These are phyloP conservation scores for Solanum pennellii DNA, from an alignment of 257 asterid species.

Conservation along the genomic window DNA sequence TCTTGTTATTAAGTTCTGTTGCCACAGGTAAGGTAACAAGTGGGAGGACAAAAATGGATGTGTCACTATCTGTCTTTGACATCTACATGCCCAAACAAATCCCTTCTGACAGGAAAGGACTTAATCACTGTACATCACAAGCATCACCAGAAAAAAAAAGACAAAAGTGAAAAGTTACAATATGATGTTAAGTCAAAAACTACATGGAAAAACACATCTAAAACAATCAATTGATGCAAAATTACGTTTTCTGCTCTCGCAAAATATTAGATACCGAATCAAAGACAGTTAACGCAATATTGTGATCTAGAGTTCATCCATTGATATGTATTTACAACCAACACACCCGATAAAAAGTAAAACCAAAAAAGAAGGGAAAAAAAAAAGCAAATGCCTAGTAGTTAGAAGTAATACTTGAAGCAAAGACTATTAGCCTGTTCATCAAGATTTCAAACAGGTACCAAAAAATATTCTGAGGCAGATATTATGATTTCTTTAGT, in stretches of 20 bases:
- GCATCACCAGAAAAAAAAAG: neutral
- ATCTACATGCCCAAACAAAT: neutral
- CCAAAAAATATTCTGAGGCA: neutral
- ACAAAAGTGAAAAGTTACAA: neutral
- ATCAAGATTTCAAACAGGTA: neutral
- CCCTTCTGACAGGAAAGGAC: neutral
- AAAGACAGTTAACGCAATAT: neutral
- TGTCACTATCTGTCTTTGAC: neutral
- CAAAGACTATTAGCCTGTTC: neutral
- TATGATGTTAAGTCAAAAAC: neutral
- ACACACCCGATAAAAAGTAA: neutral
- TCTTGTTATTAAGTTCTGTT: neutral
- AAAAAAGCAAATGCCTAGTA: neutral
- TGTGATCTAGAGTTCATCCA: neutral
- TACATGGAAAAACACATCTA: neutral
- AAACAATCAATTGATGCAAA: neutral
- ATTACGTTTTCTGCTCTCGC: neutral
- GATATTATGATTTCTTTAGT: neutral
- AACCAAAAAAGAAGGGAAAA: neutral
- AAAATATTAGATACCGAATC: neutral
- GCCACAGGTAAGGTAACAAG: neutral
- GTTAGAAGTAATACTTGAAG: neutral
- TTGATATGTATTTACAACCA: neutral
- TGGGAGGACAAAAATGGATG: neutral
- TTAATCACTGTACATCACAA: neutral